phyloP scores from a whole-genome alignment of 345 rosid species.

The Dipteronia sinensis region DNA sequence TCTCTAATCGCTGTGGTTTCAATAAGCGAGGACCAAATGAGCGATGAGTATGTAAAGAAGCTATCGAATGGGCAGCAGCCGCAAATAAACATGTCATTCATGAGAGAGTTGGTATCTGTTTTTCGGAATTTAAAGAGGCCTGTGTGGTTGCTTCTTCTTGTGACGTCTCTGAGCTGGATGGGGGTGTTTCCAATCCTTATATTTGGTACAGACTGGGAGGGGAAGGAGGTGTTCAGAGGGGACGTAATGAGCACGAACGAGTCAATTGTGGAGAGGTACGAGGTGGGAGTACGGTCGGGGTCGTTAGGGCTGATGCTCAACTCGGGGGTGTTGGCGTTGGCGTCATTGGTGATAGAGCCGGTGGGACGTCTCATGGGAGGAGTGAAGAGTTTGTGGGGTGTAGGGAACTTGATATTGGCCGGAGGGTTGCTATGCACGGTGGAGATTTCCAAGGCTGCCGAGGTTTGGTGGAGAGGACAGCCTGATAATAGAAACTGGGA shows the following conservation, averaged over 20 bases:
- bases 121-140: slow-evolving; percentile 48
- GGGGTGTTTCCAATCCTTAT: slow-evolving; percentile 87
- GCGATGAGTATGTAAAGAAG: slow-evolving; percentile 26
- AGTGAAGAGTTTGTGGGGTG: slow-evolving; percentile 67
- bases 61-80: background rate
- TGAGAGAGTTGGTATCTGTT: slow-evolving; percentile 15
- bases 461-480: slow-evolving; percentile 39
- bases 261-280: slow-evolving; percentile 40
- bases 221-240: slow-evolving; percentile 87
- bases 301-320: slow-evolving; percentile 81
- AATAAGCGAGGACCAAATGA: background rate
- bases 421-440: slow-evolving; percentile 54
- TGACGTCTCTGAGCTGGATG: slow-evolving; percentile 83
- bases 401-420: slow-evolving; percentile 65
- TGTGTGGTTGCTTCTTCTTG: slow-evolving; percentile 72
- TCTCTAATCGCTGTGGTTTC: slow-evolving; percentile 43
- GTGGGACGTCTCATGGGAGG: slow-evolving; percentile 49
- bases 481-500: background rate
- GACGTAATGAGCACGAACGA: slow-evolving; percentile 33
- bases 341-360: slow-evolving; percentile 58
- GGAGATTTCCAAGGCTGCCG: slow-evolving; percentile 62
- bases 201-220: slow-evolving; percentile 92
- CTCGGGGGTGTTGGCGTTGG: slow-evolving; percentile 67
- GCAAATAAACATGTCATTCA: background rate
- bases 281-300: slow-evolving; percentile 74